phyloP scores from a whole-genome alignment of 2,329 filamentous ascomycete species.

The Exophiala viscosa region DNA sequence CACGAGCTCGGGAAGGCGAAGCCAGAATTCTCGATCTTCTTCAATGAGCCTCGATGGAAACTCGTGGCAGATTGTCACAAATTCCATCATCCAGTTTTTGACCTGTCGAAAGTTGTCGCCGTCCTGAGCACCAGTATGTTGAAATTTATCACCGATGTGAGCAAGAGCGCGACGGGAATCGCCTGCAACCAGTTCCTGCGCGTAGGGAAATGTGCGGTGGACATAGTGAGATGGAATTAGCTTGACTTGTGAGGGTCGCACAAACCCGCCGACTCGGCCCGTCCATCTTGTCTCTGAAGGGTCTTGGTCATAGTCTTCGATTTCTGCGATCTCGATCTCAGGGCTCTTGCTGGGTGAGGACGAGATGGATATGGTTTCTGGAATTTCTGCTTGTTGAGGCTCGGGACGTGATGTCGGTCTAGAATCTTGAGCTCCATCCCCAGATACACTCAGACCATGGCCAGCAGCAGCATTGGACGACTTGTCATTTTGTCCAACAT shows the following conservation, averaged over 20 bases:
- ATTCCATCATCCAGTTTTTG: constrained; percentile 43
- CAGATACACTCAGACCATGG: constrained; percentile 1
- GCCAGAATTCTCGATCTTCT: constrained; percentile 45
- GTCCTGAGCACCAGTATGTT: constrained; percentile 18
- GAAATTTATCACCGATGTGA: constrained; percentile 19
- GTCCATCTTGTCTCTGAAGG: constrained; percentile 44
- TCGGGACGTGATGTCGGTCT: background rate
- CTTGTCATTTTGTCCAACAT: constrained; percentile 1
- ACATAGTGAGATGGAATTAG: constrained; percentile 17
- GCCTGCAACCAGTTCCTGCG: constrained; percentile 16
- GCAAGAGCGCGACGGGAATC: constrained; percentile 16
- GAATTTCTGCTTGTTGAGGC: constrained; percentile 9
- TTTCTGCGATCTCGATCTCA: constrained; percentile 48
- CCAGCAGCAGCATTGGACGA: constrained; percentile 4
- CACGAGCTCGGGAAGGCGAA: constrained; percentile 39
- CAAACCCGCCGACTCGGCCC: constrained; percentile 33
- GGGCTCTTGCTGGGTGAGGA: constrained; percentile 45
- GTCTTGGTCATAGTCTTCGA: constrained; percentile 48
- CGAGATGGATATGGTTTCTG: constrained; percentile 38
- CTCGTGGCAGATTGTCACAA: constrained; percentile 33
- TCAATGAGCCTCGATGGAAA: constrained; percentile 35
- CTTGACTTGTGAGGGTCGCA: background rate
- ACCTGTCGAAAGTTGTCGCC: constrained; percentile 34
- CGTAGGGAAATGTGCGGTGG: constrained; percentile 23
- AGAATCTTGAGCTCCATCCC: constrained; percentile 6